Percentiles rank a stretch among this genome's conserved stretches.
These are phyloP conservation scores for Fomitiporia mediterranea DNA, from an alignment of 1,284 basidiomycete species.

Conservation along the genomic window DNA sequence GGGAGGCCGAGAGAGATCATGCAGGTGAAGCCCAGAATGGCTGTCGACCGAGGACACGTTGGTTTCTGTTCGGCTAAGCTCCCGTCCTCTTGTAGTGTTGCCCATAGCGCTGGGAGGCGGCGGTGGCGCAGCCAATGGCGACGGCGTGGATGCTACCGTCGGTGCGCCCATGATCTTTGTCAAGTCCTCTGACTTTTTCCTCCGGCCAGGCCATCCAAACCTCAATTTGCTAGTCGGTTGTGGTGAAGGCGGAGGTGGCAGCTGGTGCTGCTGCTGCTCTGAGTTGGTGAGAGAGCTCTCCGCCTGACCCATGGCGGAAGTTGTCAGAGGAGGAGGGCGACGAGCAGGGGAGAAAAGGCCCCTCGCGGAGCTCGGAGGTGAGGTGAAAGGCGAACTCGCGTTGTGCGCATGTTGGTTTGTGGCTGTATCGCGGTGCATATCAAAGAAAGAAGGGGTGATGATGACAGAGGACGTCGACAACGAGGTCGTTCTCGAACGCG, in stretches of 20 bases:
- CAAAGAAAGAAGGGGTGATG: neutral
- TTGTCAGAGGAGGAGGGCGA: neutral
- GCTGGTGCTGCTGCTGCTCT: neutral
- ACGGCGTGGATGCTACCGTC: neutral
- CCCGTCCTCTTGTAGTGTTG: conserved; percentile 10
- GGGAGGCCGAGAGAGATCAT: conserved; percentile 10
- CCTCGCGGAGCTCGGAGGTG: conserved; percentile 4
- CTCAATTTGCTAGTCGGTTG: conserved; percentile 9
- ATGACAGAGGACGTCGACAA: neutral
- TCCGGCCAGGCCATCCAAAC: conserved; percentile 18
- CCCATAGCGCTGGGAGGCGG: conserved; percentile 1
- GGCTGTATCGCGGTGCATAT: conserved; percentile 10
- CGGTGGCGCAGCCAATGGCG: neutral
- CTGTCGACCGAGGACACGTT: conserved; percentile 8
- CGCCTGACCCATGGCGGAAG: conserved; percentile 14
- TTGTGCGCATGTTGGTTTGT: conserved; percentile 6
- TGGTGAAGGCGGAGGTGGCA: conserved; percentile 1
- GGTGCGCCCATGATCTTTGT: conserved; percentile 5
- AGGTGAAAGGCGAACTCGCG: conserved; percentile 9
- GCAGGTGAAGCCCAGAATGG: neutral
- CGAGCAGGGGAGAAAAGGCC: conserved; percentile 4
- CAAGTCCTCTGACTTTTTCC: conserved; percentile 20
- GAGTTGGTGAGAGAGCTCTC: conserved; percentile 9
- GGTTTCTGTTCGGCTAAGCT: conserved; percentile 3
- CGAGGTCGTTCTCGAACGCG: neutral